Conservation (phyloP, 2,329 filamentous ascomycete genomes). For the Aspergillus clavatus region DNA sequence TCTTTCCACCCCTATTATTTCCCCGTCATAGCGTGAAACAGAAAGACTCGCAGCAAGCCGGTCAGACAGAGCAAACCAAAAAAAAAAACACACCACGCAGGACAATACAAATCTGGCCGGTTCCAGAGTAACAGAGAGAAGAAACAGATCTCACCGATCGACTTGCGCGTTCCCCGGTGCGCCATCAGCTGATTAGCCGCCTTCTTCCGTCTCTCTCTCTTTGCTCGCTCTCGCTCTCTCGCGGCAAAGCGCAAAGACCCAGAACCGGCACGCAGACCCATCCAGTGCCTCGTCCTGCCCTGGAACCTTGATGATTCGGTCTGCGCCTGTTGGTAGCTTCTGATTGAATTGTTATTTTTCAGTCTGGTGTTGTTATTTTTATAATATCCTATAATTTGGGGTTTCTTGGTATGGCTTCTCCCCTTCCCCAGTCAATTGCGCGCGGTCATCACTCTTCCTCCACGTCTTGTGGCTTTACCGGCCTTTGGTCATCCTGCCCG, state of each 20-base stretch:
- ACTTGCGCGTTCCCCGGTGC: conserved; percentile 3
- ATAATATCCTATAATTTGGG: conserved; percentile 6
- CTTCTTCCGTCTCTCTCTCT: conserved; percentile 9
- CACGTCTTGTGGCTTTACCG: not conserved
- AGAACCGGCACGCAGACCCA: conserved; percentile 20
- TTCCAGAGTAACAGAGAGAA: not conserved
- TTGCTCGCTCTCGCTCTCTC: conserved; percentile 6
- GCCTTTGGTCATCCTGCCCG: too few relatives aligned
- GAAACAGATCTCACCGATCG: not conserved
- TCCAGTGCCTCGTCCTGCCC: conserved; percentile 15
- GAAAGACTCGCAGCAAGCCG: conserved; percentile 2
- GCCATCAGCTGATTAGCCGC: conserved; percentile 21
- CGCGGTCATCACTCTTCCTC: not conserved
- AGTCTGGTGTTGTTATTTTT: conserved; percentile 4
- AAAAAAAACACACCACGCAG: conserved; percentile 4
- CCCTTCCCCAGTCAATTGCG: not conserved
- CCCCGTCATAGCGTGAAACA: conserved; percentile 2
- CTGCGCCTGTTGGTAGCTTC: conserved; percentile 11
- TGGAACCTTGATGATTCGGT: conserved; percentile 10
- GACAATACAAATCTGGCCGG: not conserved
- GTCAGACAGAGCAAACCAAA: too few relatives aligned
- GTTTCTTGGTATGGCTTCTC: not conserved
- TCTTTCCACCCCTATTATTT: conserved; percentile 1
- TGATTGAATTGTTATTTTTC: conserved; percentile 14
- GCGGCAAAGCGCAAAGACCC: conserved; percentile 12